Evolutionary conservation across 768 basidiomycete genomes (phyloP), one percentile per base, ranked within the genome.

Genomic region (Boletus fagicola): DNA sequence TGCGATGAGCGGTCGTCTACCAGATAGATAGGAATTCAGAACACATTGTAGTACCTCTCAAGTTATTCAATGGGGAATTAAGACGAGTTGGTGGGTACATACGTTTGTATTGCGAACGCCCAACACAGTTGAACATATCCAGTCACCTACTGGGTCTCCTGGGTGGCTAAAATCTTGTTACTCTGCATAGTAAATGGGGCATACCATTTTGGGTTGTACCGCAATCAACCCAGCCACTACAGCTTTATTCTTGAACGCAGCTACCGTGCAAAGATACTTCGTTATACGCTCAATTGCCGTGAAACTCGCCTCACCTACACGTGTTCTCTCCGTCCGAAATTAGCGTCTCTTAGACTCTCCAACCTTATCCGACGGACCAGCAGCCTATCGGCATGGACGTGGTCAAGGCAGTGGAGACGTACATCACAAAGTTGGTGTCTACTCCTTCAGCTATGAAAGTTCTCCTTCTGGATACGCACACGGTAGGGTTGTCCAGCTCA

Each of bases 381-480:
- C 54, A 57, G 24, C 48, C n/a, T 39, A 44, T 44, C 38, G 20
- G 12, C 24, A 98, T 98, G 97, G 95, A 99, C 74, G 87, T 95
- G 62, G 81, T 94, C 67, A 96, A 95, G 74, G 97, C 97, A 9
- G 87, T 97, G 30, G 92, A 95, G 75, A 90, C 87, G 6, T 99
- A 98, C 78, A 81, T 98, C 69, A 83, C 84, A 59, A 96, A 90
- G 78, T 79, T 97, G 78, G 83, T 97, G 56, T 86, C 89, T 22
- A 84, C 85, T 50, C 92, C 93, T 51, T 78, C 83, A 4, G 83
- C 92, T 5, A 98, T 98, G 92, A 98, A 98, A 75, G 94, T 98
- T 22, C 80, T 99, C 45, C 81, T 99, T 24, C 83, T 99, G 28
- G 97, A 99, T 71, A 80, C 86, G 9, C 94, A 98, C 73, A 99